Conservation (phyloP, 1,139 yeast genomes). For the Sugiyamaella sp. region DNA sequence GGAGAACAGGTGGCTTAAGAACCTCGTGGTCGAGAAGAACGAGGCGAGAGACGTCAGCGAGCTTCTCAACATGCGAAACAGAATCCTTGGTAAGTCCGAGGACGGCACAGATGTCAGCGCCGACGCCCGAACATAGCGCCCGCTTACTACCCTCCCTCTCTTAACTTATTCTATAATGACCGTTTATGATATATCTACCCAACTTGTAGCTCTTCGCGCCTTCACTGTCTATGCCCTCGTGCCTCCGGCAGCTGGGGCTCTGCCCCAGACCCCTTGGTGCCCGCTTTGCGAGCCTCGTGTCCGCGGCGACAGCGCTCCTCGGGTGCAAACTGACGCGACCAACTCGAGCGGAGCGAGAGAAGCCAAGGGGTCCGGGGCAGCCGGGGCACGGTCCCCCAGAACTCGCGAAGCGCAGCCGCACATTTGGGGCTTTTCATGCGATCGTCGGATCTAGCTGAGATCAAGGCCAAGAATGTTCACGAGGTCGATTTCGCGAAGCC, state of each 20-base stretch:
- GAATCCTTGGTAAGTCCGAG: slow-evolving; percentile 25
- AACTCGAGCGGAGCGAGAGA: no score
- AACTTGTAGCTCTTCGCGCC: no score
- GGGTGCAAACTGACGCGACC: no score
- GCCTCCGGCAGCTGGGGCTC: no score
- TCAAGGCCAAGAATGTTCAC: slow-evolving; percentile 3
- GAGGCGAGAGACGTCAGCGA: slow-evolving; percentile 45
- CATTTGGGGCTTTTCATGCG: no score
- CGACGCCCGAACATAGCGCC: slow-evolving; percentile 1
- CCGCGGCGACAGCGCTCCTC: no score
- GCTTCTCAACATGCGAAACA: slow-evolving; percentile 37
- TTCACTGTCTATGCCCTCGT: no score
- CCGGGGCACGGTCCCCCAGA: no score
- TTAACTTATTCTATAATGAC: slow-evolving; percentile 1
- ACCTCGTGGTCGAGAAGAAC: slow-evolving; percentile 68
- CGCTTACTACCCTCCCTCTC: neutral
- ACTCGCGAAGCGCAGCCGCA: slow-evolving; percentile 10
- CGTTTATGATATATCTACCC: neutral
- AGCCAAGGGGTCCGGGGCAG: no score
- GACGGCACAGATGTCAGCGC: slow-evolving; percentile 1
- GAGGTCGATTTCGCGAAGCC: slow-evolving; percentile 1
- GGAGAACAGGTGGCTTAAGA: slow-evolving; percentile 80
- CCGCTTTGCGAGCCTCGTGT: no score
- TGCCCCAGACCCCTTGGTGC: no score
- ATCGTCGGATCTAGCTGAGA: no score